phyloP scores from a whole-genome alignment of 352 stramenopile species.

The Pythium rishiriense region DNA sequence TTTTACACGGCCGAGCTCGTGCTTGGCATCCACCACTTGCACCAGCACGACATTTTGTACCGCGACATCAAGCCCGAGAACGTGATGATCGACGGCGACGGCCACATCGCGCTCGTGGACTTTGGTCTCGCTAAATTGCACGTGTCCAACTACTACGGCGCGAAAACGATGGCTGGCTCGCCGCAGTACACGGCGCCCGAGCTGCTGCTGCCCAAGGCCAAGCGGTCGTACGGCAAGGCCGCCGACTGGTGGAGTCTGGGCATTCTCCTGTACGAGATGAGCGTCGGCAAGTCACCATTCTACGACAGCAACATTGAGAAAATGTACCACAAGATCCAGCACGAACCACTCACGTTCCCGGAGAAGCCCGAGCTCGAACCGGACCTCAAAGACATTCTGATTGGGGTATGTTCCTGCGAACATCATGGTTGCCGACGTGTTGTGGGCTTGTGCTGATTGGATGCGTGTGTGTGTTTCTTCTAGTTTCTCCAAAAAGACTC shows the following conservation, averaged over 20 bases:
- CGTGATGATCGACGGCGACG: conserved; percentile 94
- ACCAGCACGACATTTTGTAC: conserved; percentile 95
- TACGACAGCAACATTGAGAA: conserved; percentile 94
- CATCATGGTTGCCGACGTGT: not conserved
- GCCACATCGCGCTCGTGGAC: conserved; percentile 94
- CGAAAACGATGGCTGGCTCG: conserved; percentile 88
- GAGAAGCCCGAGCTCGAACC: conserved; percentile 63
- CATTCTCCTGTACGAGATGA: conserved; percentile 94
- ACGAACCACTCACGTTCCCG: conserved; percentile 81
- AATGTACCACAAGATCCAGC: conserved; percentile 93
- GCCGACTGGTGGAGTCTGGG: conserved; percentile 90
- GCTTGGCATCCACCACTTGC: conserved; percentile 91
- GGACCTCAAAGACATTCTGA: conserved; percentile 80
- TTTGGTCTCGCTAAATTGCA: conserved; percentile 94
- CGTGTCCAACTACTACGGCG: conserved; percentile 87
- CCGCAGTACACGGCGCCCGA: conserved; percentile 88
- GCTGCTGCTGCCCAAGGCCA: conserved; percentile 80
- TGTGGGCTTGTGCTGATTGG: not conserved
- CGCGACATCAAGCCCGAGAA: conserved; percentile 97
- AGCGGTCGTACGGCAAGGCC: conserved; percentile 86
- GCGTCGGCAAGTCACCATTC: conserved; percentile 91
- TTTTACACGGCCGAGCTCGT: conserved; percentile 95
- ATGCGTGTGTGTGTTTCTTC: not conserved
- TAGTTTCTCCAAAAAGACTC: conserved; percentile 87
- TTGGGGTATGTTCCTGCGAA: conserved; percentile 40